Conservation (phyloP, 345 rosid genomes). For the Stellera chamaejasme region DNA sequence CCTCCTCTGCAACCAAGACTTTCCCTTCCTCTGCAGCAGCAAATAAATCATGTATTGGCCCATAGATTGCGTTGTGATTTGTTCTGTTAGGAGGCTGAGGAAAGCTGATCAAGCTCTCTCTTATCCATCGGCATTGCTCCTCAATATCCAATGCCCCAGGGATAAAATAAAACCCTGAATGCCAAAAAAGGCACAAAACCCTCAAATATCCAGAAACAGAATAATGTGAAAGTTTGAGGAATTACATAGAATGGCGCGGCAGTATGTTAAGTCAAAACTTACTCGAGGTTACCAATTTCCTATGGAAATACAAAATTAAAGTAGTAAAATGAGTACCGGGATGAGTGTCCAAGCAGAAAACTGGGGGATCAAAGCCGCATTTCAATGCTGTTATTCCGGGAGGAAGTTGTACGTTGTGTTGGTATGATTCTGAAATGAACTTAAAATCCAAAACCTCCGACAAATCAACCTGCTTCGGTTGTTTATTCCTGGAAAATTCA, state of each 20-base stretch:
- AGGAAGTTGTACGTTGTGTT: conserved; percentile 38
- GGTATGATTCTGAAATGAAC: conserved; percentile 33
- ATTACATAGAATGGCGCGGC: too few relatives aligned
- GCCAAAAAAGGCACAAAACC: not conserved
- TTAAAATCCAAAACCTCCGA: conserved; percentile 67
- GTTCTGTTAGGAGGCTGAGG: conserved; percentile 92
- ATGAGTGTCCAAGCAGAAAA: conserved; percentile 56
- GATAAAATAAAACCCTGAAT: conserved; percentile 32
- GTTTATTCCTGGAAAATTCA: conserved; percentile 53
- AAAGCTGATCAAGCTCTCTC: conserved; percentile 50
- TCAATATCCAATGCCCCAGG: conserved; percentile 60
- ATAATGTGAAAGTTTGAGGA: not conserved
- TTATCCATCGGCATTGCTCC: conserved; percentile 82
- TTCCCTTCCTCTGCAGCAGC: conserved; percentile 45
- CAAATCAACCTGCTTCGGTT: conserved; percentile 62
- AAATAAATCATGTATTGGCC: conserved; percentile 62
- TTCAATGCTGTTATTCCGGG: conserved; percentile 27
- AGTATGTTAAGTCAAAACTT: too few relatives aligned
- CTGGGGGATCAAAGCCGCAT: conserved; percentile 25
- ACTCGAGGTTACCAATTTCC: too few relatives aligned
- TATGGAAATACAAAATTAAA: too few relatives aligned
- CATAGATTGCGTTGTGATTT: conserved; percentile 77
- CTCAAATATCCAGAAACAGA: not conserved
- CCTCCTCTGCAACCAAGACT: conserved; percentile 40
- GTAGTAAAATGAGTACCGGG: conserved; percentile 38